phyloP scores from a whole-genome alignment of 306 rosid species.

The Citrullus amarus region DNA sequence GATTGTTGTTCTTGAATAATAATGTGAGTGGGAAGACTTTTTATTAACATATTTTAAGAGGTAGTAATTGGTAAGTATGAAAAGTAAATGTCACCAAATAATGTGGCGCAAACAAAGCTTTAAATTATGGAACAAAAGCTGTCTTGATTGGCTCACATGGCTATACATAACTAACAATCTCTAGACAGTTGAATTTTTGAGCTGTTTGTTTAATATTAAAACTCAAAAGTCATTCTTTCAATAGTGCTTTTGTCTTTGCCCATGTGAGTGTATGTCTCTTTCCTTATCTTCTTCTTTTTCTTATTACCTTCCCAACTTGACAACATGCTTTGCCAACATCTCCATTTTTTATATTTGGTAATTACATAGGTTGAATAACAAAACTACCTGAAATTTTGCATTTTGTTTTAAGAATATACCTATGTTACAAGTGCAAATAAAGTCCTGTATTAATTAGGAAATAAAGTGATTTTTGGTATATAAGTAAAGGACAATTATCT shows the following conservation, averaged over 20 bases:
- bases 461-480: too few species aligned
- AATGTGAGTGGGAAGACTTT: background rate
- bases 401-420: too few species aligned
- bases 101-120: slow-evolving; percentile 3
- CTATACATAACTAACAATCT: background rate
- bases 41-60: background rate
- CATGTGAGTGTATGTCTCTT: background rate
- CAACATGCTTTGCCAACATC: background rate
- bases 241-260: background rate
- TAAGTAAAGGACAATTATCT: too few species aligned
- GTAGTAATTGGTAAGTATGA: background rate
- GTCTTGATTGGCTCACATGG: slow-evolving; percentile 9
- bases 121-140: background rate
- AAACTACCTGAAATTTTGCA: too few species aligned
- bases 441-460: too few species aligned
- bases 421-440: too few species aligned
- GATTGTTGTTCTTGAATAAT: background rate
- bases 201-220: background rate
- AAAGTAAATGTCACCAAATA: background rate
- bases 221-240: background rate
- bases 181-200: background rate
- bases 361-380: background rate
- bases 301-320: background rate
- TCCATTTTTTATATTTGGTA: background rate
- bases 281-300: background rate